These are phyloP conservation scores for Neoboletus magnificus DNA, from an alignment of 768 basidiomycete genomes.

Conservation along the genomic window DNA sequence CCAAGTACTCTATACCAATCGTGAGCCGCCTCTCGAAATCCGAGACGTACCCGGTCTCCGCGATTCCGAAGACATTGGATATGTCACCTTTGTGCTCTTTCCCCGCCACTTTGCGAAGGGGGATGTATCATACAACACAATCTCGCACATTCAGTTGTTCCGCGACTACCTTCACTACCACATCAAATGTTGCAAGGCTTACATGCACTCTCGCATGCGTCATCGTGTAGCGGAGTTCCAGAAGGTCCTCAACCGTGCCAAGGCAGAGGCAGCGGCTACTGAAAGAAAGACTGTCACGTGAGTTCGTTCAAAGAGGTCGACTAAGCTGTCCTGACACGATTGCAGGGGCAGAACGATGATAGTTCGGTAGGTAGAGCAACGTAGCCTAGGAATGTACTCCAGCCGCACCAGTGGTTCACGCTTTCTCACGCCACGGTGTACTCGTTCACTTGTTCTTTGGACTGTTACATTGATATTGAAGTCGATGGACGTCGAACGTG, in stretches of 20 bases:
- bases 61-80: slow-evolving; percentile 85
- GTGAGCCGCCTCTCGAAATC: slow-evolving; percentile 96
- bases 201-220: slow-evolving; percentile 98
- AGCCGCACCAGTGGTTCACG: background rate
- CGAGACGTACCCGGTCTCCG: slow-evolving; percentile 79
- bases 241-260: slow-evolving; percentile 93
- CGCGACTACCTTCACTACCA: slow-evolving; percentile 99
- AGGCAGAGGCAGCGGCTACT: slow-evolving; percentile 78
- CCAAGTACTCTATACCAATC: slow-evolving; percentile 91
- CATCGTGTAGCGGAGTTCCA: slow-evolving; percentile 93
- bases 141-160: slow-evolving; percentile 95
- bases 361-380: slow-evolving; percentile 38
- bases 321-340: slow-evolving; percentile 8
- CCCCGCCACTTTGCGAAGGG: slow-evolving; percentile 89
- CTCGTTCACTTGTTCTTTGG: background rate
- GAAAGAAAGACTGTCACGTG: slow-evolving; percentile 93
- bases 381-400: background rate
- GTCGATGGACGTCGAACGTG: slow-evolving; percentile 18
- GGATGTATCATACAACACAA: slow-evolving; percentile 66
- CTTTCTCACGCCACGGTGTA: slow-evolving; percentile 22
- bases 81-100: slow-evolving; percentile 97
- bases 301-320: slow-evolving; percentile 9
- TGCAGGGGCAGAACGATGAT: slow-evolving; percentile 56
- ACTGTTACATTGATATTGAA: background rate
- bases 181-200: slow-evolving; percentile 97